A percentile compares a stretch with the other conserved stretches of the same genome.
Conservation (phyloP, 1,139 yeast genomes). For the Scheffersomyces cryptocercus region DNA sequence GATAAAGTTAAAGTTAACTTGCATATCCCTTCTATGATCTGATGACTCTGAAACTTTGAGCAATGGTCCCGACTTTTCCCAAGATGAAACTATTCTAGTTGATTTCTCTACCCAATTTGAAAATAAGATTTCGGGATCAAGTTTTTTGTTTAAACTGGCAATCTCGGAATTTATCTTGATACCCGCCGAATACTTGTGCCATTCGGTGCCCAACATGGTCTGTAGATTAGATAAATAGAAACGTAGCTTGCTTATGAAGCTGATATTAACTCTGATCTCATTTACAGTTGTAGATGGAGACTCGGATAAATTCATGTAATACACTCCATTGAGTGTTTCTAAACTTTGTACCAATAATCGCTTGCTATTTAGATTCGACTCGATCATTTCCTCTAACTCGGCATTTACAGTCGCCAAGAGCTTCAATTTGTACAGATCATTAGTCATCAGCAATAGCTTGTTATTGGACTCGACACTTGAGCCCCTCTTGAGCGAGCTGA, state of each 20-base stretch:
- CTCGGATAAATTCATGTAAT: background rate
- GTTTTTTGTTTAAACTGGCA: slow-evolving; percentile 40
- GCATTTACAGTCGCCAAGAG: slow-evolving; percentile 30
- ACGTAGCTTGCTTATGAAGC: slow-evolving; percentile 21
- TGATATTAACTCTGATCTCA: slow-evolving; percentile 21
- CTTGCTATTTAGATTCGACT: slow-evolving; percentile 4
- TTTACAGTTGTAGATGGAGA: slow-evolving; percentile 5
- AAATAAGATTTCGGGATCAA: slow-evolving; percentile 45
- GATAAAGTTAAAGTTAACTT: slow-evolving; percentile 54
- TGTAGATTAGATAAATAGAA: slow-evolving; percentile 22
- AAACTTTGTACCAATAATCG: background rate
- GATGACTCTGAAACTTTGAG: slow-evolving; percentile 29
- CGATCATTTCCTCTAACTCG: slow-evolving; percentile 27
- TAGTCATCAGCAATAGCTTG: slow-evolving; percentile 26
- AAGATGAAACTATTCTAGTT: slow-evolving; percentile 5
- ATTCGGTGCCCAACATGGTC: slow-evolving; percentile 61
- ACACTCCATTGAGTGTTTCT: background rate
- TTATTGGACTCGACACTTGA: slow-evolving; percentile 12
- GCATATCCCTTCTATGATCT: slow-evolving; percentile 10
- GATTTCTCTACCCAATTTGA: slow-evolving; percentile 47
- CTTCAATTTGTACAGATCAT: slow-evolving; percentile 37
- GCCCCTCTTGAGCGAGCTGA: slow-evolving; percentile 16
- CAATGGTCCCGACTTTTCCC: slow-evolving; percentile 35
- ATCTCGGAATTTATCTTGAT: slow-evolving; percentile 57
- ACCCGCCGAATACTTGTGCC: slow-evolving; percentile 79